Conservation (phyloP, 495 filamentous ascomycete species). For the Friedmanniomyces simplex region DNA sequence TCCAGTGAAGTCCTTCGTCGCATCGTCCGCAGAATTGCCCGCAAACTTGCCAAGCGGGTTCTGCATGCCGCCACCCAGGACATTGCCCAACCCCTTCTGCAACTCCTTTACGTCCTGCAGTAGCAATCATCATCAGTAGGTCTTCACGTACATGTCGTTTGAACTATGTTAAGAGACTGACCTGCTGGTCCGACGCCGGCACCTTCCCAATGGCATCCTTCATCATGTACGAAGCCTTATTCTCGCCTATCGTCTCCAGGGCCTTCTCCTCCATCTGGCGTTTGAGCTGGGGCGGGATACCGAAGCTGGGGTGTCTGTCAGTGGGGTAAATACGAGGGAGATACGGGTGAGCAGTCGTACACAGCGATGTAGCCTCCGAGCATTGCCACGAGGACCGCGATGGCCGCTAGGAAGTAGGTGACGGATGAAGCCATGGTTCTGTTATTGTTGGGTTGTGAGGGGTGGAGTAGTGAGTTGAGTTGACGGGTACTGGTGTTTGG, state of each 20-base stretch:
- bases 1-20: constrained; percentile 18
- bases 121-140: too few species aligned
- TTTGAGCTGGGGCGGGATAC: constrained; percentile 33
- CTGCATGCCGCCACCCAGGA: constrained; percentile 26
- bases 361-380: constrained; percentile 14
- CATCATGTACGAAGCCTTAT: constrained; percentile 34
- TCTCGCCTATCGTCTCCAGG: constrained; percentile 45
- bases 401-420: constrained; percentile 11
- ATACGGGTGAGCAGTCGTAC: constrained; percentile 1
- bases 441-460: neutral
- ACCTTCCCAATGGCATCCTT: constrained; percentile 33
- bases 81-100: constrained; percentile 29
- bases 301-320: constrained; percentile 22
- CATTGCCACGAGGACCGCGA: constrained; percentile 13
- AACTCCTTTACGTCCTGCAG: constrained; percentile 28
- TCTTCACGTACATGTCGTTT: neutral
- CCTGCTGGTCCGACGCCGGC: constrained; percentile 31
- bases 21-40: constrained; percentile 28
- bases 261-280: constrained; percentile 37
- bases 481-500: too few species aligned
- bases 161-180: neutral
- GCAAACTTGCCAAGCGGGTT: constrained; percentile 31
- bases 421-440: constrained; percentile 14
- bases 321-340: neutral
- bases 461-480: too few species aligned